phyloP scores from a whole-genome alignment of 306 rosid species.

The Quercus berberidifolia region DNA sequence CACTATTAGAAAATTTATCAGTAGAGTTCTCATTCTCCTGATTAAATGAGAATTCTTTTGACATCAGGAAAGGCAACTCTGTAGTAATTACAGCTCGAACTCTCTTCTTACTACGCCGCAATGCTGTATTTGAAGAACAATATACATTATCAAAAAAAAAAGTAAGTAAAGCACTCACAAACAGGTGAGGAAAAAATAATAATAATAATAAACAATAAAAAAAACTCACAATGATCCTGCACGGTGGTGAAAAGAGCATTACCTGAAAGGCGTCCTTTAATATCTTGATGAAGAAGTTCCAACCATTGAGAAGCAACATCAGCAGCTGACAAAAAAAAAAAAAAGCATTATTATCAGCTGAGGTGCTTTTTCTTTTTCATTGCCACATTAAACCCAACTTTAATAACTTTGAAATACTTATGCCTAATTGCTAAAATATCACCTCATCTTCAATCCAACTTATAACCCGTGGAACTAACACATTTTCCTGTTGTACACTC shows the following conservation, averaged over 20 bases:
- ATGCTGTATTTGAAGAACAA: slow-evolving; percentile 48
- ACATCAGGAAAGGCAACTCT: slow-evolving; percentile 71
- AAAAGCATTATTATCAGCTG: slow-evolving; percentile 15
- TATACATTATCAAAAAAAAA: background rate
- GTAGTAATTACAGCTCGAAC: slow-evolving; percentile 72
- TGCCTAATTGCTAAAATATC: background rate
- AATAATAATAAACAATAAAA: no score
- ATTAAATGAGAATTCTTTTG: slow-evolving; percentile 67
- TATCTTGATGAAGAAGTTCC: slow-evolving; percentile 82
- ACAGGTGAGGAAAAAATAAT: no score
- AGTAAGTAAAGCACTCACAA: slow-evolving; percentile 11
- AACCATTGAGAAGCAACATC: slow-evolving; percentile 94
- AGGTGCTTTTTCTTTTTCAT: slow-evolving; percentile 1
- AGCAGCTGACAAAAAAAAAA: slow-evolving; percentile 84
- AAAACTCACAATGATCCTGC: background rate
- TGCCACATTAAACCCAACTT: background rate
- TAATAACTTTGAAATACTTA: slow-evolving; percentile 5
- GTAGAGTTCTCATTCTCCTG: slow-evolving; percentile 38
- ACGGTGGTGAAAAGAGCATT: slow-evolving; percentile 19
- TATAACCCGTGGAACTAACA: background rate
- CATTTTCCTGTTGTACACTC: background rate
- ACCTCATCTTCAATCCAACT: background rate
- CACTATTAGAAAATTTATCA: slow-evolving; percentile 31
- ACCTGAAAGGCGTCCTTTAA: slow-evolving; percentile 90
- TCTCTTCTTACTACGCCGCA: slow-evolving; percentile 81